These are phyloP conservation scores for Diaporthe caulivora DNA, from an alignment of 2,329 filamentous ascomycete species.

Conservation along the genomic window DNA sequence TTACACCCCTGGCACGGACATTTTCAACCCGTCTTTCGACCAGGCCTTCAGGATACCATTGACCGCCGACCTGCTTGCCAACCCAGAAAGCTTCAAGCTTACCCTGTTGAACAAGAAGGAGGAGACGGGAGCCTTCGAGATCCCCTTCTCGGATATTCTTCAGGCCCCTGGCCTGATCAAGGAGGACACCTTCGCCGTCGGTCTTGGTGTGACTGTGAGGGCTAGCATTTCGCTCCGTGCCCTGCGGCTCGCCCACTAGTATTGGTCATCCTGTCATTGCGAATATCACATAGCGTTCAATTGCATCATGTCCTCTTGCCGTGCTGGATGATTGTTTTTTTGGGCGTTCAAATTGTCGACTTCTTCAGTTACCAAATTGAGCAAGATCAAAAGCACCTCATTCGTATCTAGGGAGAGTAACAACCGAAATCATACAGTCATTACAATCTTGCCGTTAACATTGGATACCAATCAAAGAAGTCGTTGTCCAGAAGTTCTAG, in stretches of 20 bases:
- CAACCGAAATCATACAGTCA: background rate
- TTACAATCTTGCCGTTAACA: background rate
- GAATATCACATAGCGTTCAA: background rate
- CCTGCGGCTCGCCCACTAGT: slow-evolving; percentile 36
- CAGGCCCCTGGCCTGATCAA: slow-evolving; percentile 47
- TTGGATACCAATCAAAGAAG: background rate
- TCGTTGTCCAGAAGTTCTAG: no score
- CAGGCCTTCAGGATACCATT: slow-evolving; percentile 58
- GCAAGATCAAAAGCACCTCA: background rate
- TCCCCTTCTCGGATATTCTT: slow-evolving; percentile 51
- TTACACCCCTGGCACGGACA: slow-evolving; percentile 59
- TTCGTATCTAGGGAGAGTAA: background rate
- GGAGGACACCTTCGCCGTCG: slow-evolving; percentile 51
- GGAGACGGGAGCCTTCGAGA: slow-evolving; percentile 51
- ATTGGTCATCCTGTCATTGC: background rate
- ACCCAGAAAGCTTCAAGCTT: slow-evolving; percentile 49
- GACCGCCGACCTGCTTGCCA: slow-evolving; percentile 46
- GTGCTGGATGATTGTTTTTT: background rate
- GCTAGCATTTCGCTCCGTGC: slow-evolving; percentile 53
- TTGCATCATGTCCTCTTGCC: background rate
- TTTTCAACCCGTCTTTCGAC: slow-evolving; percentile 62
- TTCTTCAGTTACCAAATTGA: background rate
- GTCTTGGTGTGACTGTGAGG: slow-evolving; percentile 49
- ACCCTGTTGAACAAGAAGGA: slow-evolving; percentile 50
- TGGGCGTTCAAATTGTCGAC: background rate